Base-by-base conservation (phyloP, 2,329 filamentous ascomycete genomes). In the Fonsecaea multimorphosa region DNA sequence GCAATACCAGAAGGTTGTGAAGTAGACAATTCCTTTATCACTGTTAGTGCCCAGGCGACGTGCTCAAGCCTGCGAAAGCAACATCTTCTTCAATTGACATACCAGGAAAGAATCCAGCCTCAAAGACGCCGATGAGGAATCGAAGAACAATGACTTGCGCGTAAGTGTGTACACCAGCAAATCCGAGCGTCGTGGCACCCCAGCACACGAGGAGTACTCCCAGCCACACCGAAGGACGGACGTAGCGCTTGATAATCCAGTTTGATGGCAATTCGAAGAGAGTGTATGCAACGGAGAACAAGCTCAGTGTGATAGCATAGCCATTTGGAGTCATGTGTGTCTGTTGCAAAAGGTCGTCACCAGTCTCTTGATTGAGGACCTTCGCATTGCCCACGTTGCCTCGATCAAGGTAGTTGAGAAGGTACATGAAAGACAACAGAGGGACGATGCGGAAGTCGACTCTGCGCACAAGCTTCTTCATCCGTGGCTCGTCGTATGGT, bases 301-400 rank as follows among this genome's bases (percentile, higher is more conserved):
- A 75, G 78, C 81, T 82, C 1, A 82, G 69, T 2, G 80, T 78
- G 65, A 75, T 69, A 14, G 73, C 72, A 65, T 75, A 76, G 7
- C 38, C 40, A 24, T 54, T 54, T 58, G 83, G 80, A 1, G 84
- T 85, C 84, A 90, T 89, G 66, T 81, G 70, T 1, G 87, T 87
- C 72, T 86, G 82, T 14, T 81, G 79, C 44, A 89, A 82, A 70
- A 91, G 83, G 76, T 89, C 87, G 74, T 90, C 79, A 51, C 81
- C 74, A 0, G 83, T 84, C 11, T 84, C 80, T n/a, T 82, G 78
- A 19, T 64, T 64, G n/a, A 64, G 31, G 16, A 75, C 73, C 38
- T 75, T 75, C 7, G 74, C 74, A 61, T 75, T 75, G 1, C 74
- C 74, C 5, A 76, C 73, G 61, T 76, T 76, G 7, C 72, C 72